Base-by-base conservation (phyloP, 148 eudicot genomes). In the Vaccinium vitisidaea region DNA sequence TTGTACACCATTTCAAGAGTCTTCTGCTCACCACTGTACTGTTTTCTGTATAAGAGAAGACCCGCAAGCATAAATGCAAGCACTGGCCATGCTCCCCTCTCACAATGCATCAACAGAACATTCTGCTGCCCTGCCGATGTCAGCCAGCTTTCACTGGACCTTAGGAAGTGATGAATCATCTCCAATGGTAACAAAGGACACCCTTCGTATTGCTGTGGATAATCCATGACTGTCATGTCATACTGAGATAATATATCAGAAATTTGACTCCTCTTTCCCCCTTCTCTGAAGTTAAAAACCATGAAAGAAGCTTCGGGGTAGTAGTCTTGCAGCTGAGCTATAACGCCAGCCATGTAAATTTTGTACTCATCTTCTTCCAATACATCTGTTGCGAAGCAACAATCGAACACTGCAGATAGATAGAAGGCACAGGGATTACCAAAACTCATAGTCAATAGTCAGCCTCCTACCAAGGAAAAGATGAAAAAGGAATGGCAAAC, bases 1-100 rank as follows among this genome's bases (percentile, higher is more conserved):
- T 88, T 94, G 80, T 92, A 91, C 21, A 94, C 90, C 93, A 94
- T 94, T 55, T 94, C 97, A 85, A 92, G 95, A 48, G 97, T 92
- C 85, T 92, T 94, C 75, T 89, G 92, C 87, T 92, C 97, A 82
- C 95, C 94, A 13, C 61, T 91, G 82, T 92, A 92, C 59, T 93
- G 93, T 83, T 85, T 91, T 85, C 94, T 88, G 77, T 92, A 92
- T 86, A 94, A 88, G 80, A 94, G 89, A 80, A 94, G 95, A 56
- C 94, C 93, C 2, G 97, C 97, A 79, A 94, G 95, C 95, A 94
- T 92, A 84, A 94, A 94, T 18, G 97, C 97, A 81, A 94, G 97
- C 80, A 92, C 89, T 69, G 94, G 95, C 97, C 97, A 94, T 61
- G 95, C 95, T 74, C 97, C 95, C 85, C 91, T 91, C 86, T 94